Evolutionary conservation across 768 basidiomycete species (phyloP).

Genomic region (Leccinum incarnatum): DNA sequence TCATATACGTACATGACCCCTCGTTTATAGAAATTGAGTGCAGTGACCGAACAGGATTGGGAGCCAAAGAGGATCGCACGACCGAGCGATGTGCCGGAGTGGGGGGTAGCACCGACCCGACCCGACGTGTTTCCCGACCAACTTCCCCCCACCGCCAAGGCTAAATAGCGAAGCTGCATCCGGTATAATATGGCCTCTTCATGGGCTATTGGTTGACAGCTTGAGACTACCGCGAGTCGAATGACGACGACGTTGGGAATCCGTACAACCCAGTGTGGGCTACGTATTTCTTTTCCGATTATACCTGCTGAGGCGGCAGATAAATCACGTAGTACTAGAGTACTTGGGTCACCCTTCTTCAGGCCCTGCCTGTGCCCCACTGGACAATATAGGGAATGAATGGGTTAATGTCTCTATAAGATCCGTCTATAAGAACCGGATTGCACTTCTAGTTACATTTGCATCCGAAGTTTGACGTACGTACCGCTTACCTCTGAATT

Average conservation of each 20-base stretch:
- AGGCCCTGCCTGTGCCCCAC: background rate
- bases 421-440: background rate
- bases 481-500: background rate
- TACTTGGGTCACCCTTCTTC: background rate
- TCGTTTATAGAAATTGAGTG: constrained; percentile 52
- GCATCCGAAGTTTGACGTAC: background rate
- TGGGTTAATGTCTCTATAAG: background rate
- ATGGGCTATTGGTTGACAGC: background rate
- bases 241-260: background rate
- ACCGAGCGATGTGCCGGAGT: constrained; percentile 87
- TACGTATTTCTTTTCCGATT: background rate
- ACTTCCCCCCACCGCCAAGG: constrained; percentile 5
- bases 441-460: background rate
- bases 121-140: constrained; percentile 26
- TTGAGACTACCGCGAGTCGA: background rate
- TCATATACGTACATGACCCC: background rate
- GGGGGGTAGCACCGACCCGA: constrained; percentile 76
- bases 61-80: constrained; percentile 83
- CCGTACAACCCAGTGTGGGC: background rate
- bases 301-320: background rate
- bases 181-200: background rate
- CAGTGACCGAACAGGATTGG: constrained; percentile 68
- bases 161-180: constrained; percentile 1
- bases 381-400: background rate
- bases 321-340: too few species aligned